Percentiles rank a stretch among this genome's conserved stretches.
These are phyloP conservation scores for Heliocybe sulcata DNA, from an alignment of 1,284 basidiomycete genomes.

Conservation along the genomic window DNA sequence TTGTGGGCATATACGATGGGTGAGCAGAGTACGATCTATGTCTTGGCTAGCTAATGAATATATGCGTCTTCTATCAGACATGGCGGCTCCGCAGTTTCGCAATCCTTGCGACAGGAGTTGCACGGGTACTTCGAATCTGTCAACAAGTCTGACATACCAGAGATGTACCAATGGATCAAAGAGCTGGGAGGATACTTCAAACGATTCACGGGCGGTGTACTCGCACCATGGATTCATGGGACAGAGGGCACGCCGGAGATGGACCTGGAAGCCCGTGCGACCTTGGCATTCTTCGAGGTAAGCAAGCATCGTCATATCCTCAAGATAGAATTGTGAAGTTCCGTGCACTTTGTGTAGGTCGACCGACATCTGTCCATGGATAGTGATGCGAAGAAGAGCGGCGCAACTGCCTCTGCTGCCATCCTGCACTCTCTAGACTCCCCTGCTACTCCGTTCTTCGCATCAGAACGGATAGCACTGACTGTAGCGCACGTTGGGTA, in stretches of 20 bases:
- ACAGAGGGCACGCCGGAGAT: slow-evolving; percentile 39
- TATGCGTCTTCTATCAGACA: slow-evolving; percentile 12
- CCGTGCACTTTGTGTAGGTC: slow-evolving; percentile 34
- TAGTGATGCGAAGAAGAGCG: slow-evolving; percentile 58
- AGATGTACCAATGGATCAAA: slow-evolving; percentile 71
- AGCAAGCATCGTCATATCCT: slow-evolving; percentile 14
- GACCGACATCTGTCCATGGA: slow-evolving; percentile 56
- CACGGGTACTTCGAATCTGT: slow-evolving; percentile 77
- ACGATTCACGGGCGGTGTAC: slow-evolving; percentile 74
- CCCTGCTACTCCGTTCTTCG: slow-evolving; percentile 72
- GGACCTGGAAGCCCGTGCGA: slow-evolving; percentile 79
- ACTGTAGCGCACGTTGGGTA: slow-evolving; percentile 94
- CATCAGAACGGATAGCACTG: slow-evolving; percentile 59
- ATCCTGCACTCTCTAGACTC: slow-evolving; percentile 82
- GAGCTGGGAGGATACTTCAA: slow-evolving; percentile 84
- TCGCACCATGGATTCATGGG: slow-evolving; percentile 57
- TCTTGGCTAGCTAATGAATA: slow-evolving; percentile 4
- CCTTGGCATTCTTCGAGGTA: slow-evolving; percentile 82
- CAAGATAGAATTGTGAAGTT: slow-evolving; percentile 3
- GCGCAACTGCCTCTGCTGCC: slow-evolving; percentile 88
- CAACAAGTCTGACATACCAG: slow-evolving; percentile 59
- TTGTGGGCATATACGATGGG: slow-evolving; percentile 90
- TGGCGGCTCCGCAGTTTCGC: slow-evolving; percentile 28
- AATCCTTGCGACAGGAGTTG: slow-evolving; percentile 67
- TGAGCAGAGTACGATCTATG: slow-evolving; percentile 23